Evolutionary conservation across 352 stramenopile species (phyloP), one percentile per base, ranked within the genome.

Genomic region (Pythium sp.): DNA sequence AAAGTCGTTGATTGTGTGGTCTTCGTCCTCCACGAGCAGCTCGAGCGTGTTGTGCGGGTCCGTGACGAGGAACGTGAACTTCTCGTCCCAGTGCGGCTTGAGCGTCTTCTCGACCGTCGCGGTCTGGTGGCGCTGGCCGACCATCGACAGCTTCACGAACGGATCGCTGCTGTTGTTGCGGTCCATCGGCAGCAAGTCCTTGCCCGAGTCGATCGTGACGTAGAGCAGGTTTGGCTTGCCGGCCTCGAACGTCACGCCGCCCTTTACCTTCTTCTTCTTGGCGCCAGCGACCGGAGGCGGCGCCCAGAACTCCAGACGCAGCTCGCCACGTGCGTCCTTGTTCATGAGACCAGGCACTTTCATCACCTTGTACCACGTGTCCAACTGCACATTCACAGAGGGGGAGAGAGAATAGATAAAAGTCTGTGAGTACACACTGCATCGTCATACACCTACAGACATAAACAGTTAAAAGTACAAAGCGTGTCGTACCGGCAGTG

Each of bases 171-270:
- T 82, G 26, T 89, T 80, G 65, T 91, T 78, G 59, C 71, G 67
- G 73, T 96, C 87, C 83, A 96, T 95, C 11, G 86, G 73, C 57
- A 97, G 76, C 30, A 97, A 73, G 38, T 92, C 86, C 53, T 80
- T 82, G 41, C 80, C 85, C n/a, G 81, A 87, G 41, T 91, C 80
- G 63, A 93, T 81, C 7, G 82, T 91, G 28, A 91, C 82, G 49
- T 83, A 88, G 3, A 93, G 72, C 59, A 91, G 56, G 34, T 93
- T 93, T 5, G 82, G 80, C 47, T 74, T 58, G 18, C 65, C 66
- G 12, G 36, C 64, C 24, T 65, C 53, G 32, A 62, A 65, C 43
- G 62, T 36, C 47, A 55, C n/a, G 34, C 38, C n/a, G 3, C 8
- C 57, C 20, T 36, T 46, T 7, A 30, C 26, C n/a, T 54, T 58